A percentile compares a stretch with the other conserved stretches of the same genome.
Conservation (phyloP, 345 rosid genomes). For the Brassica cretica region DNA sequence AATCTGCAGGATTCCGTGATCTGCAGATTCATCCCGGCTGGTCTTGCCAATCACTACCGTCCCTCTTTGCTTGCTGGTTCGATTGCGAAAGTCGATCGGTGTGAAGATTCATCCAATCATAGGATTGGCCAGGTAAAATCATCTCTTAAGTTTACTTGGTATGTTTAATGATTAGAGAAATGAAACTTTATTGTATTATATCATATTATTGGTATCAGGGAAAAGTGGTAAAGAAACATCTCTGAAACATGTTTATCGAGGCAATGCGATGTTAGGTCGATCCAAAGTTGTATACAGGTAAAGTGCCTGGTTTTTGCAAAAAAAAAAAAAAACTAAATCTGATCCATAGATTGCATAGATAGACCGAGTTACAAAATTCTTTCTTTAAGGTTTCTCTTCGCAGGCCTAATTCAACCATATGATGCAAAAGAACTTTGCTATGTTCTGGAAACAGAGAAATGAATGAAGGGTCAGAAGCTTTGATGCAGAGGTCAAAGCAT, state of each 20-base stretch:
- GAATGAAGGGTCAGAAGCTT: conserved; percentile 42
- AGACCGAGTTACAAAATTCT: not conserved
- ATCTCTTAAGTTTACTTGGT: not conserved
- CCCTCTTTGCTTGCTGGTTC: too few species aligned
- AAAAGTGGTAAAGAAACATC: not conserved
- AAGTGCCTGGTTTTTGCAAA: not conserved
- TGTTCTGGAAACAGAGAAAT: not conserved
- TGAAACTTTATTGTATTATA: too few species aligned
- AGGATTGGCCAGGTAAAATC: not conserved
- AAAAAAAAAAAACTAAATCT: not conserved
- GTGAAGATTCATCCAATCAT: not conserved
- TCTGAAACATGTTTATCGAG: not conserved
- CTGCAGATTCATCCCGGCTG: too few species aligned
- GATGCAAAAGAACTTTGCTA: not conserved
- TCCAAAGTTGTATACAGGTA: not conserved
- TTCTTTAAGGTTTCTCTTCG: not conserved
- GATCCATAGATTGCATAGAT: not conserved
- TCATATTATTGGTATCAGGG: not conserved
- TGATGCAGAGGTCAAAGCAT: conserved; percentile 48
- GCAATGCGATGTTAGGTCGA: not conserved
- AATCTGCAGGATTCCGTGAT: not conserved
- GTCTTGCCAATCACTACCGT: too few species aligned
- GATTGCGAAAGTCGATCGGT: too few species aligned
- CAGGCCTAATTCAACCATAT: not conserved
- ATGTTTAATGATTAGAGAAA: not conserved